A percentile compares a stretch with the other conserved stretches of the same genome.
These are phyloP conservation scores for Solanum arcanum DNA, from an alignment of 257 asterid species.

Conservation along the genomic window DNA sequence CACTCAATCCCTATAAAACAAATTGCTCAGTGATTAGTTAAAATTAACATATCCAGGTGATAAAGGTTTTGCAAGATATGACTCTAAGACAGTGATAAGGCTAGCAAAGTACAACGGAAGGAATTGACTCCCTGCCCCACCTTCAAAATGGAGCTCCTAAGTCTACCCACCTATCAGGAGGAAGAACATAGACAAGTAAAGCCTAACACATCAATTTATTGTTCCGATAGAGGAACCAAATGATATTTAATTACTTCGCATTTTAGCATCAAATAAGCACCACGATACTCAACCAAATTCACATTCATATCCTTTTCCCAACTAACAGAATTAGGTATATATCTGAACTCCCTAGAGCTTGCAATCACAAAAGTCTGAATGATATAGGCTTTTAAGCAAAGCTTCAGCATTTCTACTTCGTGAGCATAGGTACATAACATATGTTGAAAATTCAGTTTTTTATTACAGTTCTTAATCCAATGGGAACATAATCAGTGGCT, in stretches of 20 bases:
- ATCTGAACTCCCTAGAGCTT: background rate
- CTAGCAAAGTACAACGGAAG: background rate
- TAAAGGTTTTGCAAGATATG: background rate
- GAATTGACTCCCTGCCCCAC: background rate
- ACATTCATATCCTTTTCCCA: background rate
- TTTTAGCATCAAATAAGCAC: background rate
- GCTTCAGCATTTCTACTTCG: background rate
- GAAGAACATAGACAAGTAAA: background rate
- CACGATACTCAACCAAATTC: background rate
- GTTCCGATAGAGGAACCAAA: background rate
- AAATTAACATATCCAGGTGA: background rate
- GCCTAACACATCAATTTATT: background rate
- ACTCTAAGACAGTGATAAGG: background rate
- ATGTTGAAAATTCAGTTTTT: background rate
- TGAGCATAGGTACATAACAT: background rate
- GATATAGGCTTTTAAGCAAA: background rate
- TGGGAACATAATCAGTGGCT: background rate
- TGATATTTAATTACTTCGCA: background rate
- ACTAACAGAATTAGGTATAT: background rate
- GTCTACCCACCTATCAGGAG: background rate
- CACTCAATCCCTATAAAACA: conserved; percentile 78
- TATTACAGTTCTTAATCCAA: background rate
- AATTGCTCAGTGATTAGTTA: background rate
- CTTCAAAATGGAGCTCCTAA: background rate
- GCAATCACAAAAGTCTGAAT: background rate